A percentile compares a stretch with the other conserved stretches of the same genome.
Evolutionary conservation across 225 moss, liverwort and hornwort genomes (phyloP).

Genomic region (Marchantia polymorpha): DNA sequence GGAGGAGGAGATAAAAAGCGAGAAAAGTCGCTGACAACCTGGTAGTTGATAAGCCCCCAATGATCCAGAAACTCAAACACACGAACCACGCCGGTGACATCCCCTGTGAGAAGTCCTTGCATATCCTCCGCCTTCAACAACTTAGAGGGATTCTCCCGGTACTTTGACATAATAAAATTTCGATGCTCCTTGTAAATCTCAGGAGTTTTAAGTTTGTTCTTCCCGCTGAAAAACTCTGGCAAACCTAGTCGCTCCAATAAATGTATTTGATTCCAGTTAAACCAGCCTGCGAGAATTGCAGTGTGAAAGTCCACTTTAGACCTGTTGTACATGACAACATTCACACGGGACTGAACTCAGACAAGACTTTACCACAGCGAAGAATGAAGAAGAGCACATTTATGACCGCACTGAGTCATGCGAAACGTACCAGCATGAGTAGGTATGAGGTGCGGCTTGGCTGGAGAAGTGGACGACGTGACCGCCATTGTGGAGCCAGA

Average conservation of each 20-base stretch:
- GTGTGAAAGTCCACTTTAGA: constrained; percentile 3
- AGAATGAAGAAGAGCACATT: neutral
- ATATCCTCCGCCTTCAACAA: constrained; percentile 61
- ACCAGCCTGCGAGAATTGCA: constrained; percentile 70
- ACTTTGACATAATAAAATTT: constrained; percentile 70
- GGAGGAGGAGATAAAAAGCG: constrained; percentile 47
- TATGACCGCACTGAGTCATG: neutral
- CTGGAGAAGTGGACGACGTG: constrained; percentile 17
- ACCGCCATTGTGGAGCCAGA: constrained; percentile 5
- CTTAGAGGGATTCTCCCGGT: constrained; percentile 68
- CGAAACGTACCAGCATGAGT: constrained; percentile 44
- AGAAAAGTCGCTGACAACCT: constrained; percentile 64
- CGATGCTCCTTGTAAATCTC: constrained; percentile 70
- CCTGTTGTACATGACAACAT: neutral
- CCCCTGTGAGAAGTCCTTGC: constrained; percentile 66
- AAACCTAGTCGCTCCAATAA: constrained; percentile 73
- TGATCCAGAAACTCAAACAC: constrained; percentile 92
- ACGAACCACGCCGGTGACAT: constrained; percentile 54
- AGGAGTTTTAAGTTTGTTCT: constrained; percentile 58
- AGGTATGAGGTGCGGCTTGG: constrained; percentile 32
- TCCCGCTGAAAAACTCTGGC: constrained; percentile 76
- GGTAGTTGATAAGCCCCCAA: constrained; percentile 97
- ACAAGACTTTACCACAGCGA: neutral
- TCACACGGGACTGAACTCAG: neutral
- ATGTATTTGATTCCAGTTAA: constrained; percentile 81